phyloP scores from a whole-genome alignment of 1,139 yeast genomes.

The Blastobotrys petasosporus region DNA sequence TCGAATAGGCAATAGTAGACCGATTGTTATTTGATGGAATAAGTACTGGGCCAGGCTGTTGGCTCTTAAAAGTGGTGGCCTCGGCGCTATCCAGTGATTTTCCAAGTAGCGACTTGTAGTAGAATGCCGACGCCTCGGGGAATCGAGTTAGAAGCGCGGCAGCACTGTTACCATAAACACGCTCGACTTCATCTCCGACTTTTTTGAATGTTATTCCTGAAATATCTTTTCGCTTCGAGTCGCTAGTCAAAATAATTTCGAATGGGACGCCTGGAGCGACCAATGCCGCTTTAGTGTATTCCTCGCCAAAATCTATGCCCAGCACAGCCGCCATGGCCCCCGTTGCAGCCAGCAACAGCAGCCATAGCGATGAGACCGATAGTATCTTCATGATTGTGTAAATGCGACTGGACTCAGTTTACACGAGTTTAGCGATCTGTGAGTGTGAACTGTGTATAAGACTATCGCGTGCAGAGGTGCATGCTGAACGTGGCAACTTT shows the following conservation, averaged over 20 bases:
- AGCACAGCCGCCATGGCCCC: conserved; percentile 48
- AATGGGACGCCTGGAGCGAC: conserved; percentile 89
- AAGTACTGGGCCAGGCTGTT: conserved; percentile 59
- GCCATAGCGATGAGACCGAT: conserved; percentile 6
- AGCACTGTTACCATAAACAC: conserved; percentile 76
- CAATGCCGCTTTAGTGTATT: conserved; percentile 77
- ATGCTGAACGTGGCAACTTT: no score
- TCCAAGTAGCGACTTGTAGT: conserved; percentile 69
- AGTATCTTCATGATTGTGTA: conserved; percentile 2
- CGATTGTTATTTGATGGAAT: conserved; percentile 43
- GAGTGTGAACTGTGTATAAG: no score
- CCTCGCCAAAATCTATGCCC: conserved; percentile 88
- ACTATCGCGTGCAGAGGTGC: no score
- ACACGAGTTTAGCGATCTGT: no score
- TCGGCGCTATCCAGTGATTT: conserved; percentile 43
- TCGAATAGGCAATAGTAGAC: conserved; percentile 50
- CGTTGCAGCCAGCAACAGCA: conserved; percentile 12
- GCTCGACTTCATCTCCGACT: conserved; percentile 46
- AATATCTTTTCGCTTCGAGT: conserved; percentile 84
- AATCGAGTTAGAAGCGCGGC: conserved; percentile 64
- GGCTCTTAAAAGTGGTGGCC: conserved; percentile 41
- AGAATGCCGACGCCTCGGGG: conserved; percentile 64
- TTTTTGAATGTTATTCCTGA: conserved; percentile 66
- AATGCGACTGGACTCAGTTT: no score
- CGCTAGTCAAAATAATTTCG: conserved; percentile 82